Conservation (phyloP, 306 rosid species). For the Geum urbanum region DNA sequence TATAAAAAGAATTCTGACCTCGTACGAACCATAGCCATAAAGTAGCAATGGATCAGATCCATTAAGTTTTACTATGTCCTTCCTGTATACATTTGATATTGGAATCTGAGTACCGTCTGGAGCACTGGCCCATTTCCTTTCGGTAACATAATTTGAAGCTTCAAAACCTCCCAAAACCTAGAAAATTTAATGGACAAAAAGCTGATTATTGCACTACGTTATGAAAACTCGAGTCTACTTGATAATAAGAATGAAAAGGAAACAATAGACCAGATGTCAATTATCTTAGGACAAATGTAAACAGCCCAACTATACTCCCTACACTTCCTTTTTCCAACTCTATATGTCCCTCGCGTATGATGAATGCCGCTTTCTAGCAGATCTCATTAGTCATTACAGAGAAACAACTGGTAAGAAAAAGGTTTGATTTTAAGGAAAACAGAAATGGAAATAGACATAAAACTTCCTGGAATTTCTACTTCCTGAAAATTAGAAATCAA, state of each 20-base stretch:
- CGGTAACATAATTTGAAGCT: conserved; percentile 64
- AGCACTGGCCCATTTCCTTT: conserved; percentile 83
- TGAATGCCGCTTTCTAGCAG: no score
- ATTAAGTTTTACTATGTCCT: conserved; percentile 78
- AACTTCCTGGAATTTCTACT: neutral
- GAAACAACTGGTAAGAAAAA: no score
- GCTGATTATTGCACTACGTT: conserved; percentile 11
- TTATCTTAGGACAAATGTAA: no score
- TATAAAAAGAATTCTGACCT: conserved; percentile 49
- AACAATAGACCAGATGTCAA: neutral
- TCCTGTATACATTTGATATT: conserved; percentile 71
- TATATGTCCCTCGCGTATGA: neutral
- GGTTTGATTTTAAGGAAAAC: no score
- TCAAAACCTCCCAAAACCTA: conserved; percentile 93
- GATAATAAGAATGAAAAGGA: neutral
- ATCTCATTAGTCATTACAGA: no score
- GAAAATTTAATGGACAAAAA: conserved; percentile 10
- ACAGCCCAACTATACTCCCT: neutral
- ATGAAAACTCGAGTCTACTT: neutral
- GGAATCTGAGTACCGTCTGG: conserved; percentile 79
- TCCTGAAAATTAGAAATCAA: neutral
- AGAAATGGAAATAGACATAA: no score
- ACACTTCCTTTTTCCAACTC: conserved; percentile 1
- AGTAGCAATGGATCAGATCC: conserved; percentile 89
- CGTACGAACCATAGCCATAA: conserved; percentile 94